Evolutionary conservation across 2,329 filamentous ascomycete genomes (phyloP), one percentile per base, ranked within the genome.

Genomic region (Chrysosporium keratinophilum): DNA sequence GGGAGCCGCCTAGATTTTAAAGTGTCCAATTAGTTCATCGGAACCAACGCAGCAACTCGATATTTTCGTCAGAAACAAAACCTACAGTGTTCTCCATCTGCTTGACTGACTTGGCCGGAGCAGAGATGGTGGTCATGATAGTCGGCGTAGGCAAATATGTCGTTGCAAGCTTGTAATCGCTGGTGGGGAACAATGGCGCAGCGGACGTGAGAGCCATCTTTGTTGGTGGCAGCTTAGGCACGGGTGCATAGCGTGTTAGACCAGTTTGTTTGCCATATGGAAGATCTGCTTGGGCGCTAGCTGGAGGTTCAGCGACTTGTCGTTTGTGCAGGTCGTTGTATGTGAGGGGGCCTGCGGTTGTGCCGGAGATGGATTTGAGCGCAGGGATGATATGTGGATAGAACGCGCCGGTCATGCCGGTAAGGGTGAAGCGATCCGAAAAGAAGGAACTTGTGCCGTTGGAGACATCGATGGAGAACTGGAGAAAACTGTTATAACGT

Each of bases 381-480:
- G 65, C 46, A 64, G 74, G 53, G 11, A 52, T 40, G 45, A 78
- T 67, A 37, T 62, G 63, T 1, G 72, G 56, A 1, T 75, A 68
- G 61, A 83, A 83, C 3, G 69, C 69, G 37, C 82, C 82, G 1
- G 76, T 82, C 82, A 86, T 85, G 60, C 75, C 76, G 10, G 72
- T 73, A 50, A 85, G 70, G n/a, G 78, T 76, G 68, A 87, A 87
- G 57, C 82, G 81, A 48, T 71, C 61, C 10, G 82, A 84, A 64
- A 76, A 85, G 54, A 75, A 77, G 17, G 81, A 70, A 3, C 74
- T 76, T 33, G 77, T 77, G 37, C 79, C 77, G n/a, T 74, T 73
- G 15, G 73, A 71, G 4, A 74, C 75, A 5, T 74, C 73, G 14
- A 80, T 77, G 54, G 78, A 69, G 65, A 85, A 81, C 58, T 77